phyloP scores from a whole-genome alignment of 1,284 basidiomycete genomes.

The Trichosporon asahii region DNA sequence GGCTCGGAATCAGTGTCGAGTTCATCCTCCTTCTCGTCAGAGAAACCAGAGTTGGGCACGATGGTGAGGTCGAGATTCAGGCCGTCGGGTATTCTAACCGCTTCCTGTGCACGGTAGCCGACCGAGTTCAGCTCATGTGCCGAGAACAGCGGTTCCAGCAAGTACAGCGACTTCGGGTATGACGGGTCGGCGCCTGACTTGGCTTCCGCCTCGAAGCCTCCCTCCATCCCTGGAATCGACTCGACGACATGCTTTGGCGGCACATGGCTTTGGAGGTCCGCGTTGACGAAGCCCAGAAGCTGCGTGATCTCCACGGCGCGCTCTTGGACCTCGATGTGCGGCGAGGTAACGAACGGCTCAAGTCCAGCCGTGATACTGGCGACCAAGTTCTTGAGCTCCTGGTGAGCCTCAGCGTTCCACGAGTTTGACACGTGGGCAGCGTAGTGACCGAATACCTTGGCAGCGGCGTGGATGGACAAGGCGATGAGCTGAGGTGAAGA shows the following conservation, averaged over 20 bases:
- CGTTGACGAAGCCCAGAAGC: slow-evolving; percentile 73
- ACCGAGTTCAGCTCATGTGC: slow-evolving; percentile 82
- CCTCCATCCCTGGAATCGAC: slow-evolving; percentile 46
- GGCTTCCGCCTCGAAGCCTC: slow-evolving; percentile 39
- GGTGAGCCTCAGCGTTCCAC: slow-evolving; percentile 59
- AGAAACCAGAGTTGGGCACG: slow-evolving; percentile 57
- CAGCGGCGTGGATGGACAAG: slow-evolving; percentile 74
- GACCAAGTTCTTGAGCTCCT: slow-evolving; percentile 61
- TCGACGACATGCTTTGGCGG: slow-evolving; percentile 28
- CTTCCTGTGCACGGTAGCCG: slow-evolving; percentile 71
- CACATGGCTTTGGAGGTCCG: slow-evolving; percentile 66
- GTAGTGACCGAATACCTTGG: slow-evolving; percentile 86
- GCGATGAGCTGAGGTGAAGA: slow-evolving; percentile 65
- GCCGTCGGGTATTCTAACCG: slow-evolving; percentile 75
- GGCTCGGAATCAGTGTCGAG: slow-evolving; percentile 9
- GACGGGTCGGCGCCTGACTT: slow-evolving; percentile 43
- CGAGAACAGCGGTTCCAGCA: slow-evolving; percentile 77
- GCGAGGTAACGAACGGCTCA: slow-evolving; percentile 57
- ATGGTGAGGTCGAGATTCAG: slow-evolving; percentile 83
- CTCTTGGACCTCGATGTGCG: slow-evolving; percentile 86
- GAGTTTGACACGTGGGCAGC: slow-evolving; percentile 65
- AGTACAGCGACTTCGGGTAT: slow-evolving; percentile 77
- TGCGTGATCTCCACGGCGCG: slow-evolving; percentile 78
- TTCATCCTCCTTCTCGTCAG: slow-evolving; percentile 47
- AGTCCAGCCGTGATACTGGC: slow-evolving; percentile 61